Evolutionary conservation across 1,284 basidiomycete species (phyloP), one percentile per base, ranked within the genome.

Genomic region (Afroboletus lepidellus): DNA sequence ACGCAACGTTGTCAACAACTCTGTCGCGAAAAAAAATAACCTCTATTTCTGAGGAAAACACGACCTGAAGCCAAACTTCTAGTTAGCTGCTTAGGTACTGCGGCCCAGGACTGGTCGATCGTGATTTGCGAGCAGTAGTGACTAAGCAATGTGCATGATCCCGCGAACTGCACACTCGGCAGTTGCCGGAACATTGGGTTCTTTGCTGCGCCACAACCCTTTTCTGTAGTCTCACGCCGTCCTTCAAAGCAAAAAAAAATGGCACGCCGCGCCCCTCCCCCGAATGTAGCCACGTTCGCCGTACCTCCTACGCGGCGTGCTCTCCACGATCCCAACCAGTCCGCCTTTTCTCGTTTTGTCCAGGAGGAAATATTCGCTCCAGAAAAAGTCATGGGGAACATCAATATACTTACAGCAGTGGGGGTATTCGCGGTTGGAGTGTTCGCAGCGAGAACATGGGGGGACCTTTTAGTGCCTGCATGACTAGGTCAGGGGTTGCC

Each of bases 341-440:
- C 79, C 50, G 65, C 73, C 24, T 78, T 87, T 60, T 76, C 77
- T 27, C 74, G 75, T 53, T 85, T 87, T 68, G 62, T 87, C 53
- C 76, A 83, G 52, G 81, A 82, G 54, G 80, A 90, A 71, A 73
- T 90, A 33, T 78, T 78, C 53, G 77, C 85, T 41, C 83, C 84
- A 8, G 86, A 90, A 58, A 89, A 90, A 68, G 60, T 86, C 21
- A 72, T 77, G 15, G 87, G 87, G 53, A 90, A 90, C 65, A 62
- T 89, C 60, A 86, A 77, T 63, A 79, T 90, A 57, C 58, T 83
- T 34, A 80, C 82, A 11, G 84, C 84, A 20, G 69, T 85, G 12
- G 74, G 76, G 13, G 69, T 89, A 54, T 90, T 90, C 61, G 69
- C 81, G 21, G 85, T 78, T 21, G 85, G 87, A 6, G 81, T 90